These are phyloP conservation scores for Boechera stricta DNA, from an alignment of 345 rosid genomes.

Conservation along the genomic window DNA sequence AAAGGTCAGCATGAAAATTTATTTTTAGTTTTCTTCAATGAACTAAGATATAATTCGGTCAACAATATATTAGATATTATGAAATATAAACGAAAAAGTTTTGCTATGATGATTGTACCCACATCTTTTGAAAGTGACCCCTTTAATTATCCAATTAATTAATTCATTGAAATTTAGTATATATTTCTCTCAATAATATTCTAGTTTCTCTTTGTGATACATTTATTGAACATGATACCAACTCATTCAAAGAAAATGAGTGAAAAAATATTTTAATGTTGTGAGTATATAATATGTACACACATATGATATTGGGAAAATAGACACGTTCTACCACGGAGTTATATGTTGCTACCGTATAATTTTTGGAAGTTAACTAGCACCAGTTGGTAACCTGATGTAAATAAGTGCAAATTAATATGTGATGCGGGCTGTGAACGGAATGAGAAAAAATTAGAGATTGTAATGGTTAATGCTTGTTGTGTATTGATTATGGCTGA, in stretches of 20 bases:
- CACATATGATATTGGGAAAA: neutral
- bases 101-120: constrained; percentile 44
- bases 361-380: neutral
- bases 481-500: neutral
- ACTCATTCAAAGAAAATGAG: constrained; percentile 20
- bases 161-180: neutral
- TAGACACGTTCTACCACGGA: constrained; percentile 39
- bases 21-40: neutral
- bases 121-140: constrained; percentile 40
- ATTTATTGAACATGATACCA: constrained; percentile 36
- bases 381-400: neutral
- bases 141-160: constrained; percentile 10
- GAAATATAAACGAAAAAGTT: constrained; percentile 28
- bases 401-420: neutral
- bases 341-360: constrained; percentile 4
- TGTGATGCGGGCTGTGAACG: neutral
- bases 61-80: constrained; percentile 8
- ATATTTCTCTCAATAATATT: neutral
- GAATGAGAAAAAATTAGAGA: too few relatives aligned
- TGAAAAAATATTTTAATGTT: neutral
- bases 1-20: constrained; percentile 21
- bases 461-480: too few relatives aligned
- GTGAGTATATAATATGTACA: neutral
- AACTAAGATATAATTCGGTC: constrained; percentile 13
- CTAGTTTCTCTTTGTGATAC: neutral